Conservation (phyloP, 768 basidiomycete species). For the Fomitopsis serialis region DNA sequence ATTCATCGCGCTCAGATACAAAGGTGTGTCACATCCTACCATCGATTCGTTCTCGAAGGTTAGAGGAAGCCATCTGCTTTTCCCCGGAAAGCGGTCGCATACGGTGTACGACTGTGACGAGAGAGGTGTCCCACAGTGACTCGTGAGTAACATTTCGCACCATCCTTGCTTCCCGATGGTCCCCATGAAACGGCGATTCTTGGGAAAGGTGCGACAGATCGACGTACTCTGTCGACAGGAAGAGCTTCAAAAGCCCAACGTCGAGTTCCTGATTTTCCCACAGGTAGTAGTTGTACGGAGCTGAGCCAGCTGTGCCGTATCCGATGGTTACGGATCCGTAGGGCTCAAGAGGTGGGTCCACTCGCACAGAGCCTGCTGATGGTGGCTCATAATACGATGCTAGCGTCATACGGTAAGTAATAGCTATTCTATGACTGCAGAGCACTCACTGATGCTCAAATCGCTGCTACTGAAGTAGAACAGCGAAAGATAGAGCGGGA, state of each 20-base stretch:
- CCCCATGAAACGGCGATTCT: no score
- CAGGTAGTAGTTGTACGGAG: conserved; percentile 29
- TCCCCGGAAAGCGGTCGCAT: no score
- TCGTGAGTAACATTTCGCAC: no score
- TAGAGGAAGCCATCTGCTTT: no score
- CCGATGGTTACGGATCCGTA: conserved; percentile 28
- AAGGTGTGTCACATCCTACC: no score
- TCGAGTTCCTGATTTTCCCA: conserved; percentile 27
- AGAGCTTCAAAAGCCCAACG: conserved; percentile 40
- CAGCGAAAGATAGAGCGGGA: conserved; percentile 18
- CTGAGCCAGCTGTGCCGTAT: conserved; percentile 31
- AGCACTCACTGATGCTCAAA: conserved; percentile 20
- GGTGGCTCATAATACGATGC: conserved; percentile 1
- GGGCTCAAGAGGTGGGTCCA: conserved; percentile 6
- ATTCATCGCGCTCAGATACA: no score
- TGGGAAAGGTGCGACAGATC: conserved; percentile 19
- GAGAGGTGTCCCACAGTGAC: no score
- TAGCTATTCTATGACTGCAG: not conserved
- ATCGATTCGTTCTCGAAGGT: no score
- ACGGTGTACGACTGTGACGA: no score
- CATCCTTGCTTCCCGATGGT: no score
- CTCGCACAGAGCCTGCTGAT: not conserved
- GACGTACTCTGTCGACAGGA: conserved; percentile 30
- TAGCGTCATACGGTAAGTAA: not conserved
- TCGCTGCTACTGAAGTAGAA: conserved; percentile 28